Evolutionary conservation across 2,329 filamentous ascomycete species (phyloP).

Genomic region (Apiospora marii): DNA sequence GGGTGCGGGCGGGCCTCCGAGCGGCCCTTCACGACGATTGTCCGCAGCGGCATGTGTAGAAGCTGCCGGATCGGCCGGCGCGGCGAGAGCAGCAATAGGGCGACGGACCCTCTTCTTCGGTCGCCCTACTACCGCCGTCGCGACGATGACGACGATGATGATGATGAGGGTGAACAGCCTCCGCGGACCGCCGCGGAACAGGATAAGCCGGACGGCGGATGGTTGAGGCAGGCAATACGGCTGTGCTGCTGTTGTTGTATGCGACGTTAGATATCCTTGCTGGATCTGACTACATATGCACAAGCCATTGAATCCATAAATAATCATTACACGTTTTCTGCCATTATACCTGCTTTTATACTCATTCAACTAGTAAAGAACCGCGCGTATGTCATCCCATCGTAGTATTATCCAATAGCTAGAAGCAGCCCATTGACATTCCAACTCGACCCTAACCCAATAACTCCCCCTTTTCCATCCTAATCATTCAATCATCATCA

Average conservation of each 20-base stretch:
- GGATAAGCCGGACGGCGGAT: not conserved
- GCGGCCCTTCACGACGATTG: not conserved
- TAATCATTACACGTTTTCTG: not conserved
- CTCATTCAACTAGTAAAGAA: not conserved
- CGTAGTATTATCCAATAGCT: not conserved
- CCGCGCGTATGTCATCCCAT: not conserved
- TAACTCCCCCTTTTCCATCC: not conserved
- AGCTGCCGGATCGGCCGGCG: not conserved
- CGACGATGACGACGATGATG: too few species aligned
- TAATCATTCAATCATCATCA: not conserved
- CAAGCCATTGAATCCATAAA: not conserved
- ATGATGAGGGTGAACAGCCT: not conserved
- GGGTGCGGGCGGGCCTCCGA: not conserved
- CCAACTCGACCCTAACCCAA: not conserved
- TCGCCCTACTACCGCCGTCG: too few species aligned
- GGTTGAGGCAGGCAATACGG: not conserved
- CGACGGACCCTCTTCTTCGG: too few species aligned
- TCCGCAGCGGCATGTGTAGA: not conserved
- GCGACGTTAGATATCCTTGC: not conserved
- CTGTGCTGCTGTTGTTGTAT: not conserved
- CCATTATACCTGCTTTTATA: not conserved
- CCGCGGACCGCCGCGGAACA: not conserved
- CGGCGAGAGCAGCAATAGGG: not conserved
- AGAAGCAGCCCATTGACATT: not conserved
- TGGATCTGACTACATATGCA: not conserved